Base-by-base conservation (phyloP, 768 basidiomycete species). In the Lentinula edodes region DNA sequence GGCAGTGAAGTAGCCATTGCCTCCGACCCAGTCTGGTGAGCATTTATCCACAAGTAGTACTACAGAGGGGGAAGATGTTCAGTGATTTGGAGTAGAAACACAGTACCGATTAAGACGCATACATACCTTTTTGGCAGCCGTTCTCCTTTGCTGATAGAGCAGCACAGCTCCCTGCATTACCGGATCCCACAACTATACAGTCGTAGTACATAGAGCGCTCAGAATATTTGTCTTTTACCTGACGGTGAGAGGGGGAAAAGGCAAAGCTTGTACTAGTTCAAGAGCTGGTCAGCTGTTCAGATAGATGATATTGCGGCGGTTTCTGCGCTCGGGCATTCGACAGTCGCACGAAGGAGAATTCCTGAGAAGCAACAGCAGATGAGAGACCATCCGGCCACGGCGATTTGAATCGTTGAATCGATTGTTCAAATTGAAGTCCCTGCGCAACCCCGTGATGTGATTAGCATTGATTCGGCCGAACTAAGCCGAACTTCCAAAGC, bases 1-100 rank as follows among this genome's bases (percentile, higher is more conserved):
- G 9, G 87, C 86, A 35, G 87, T 88, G 73, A 89, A 89, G 71
- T 83, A 87, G 16, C 86, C 84, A 66, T 90, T 89, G 16, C 87
- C 88, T 4, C 88, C 88, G 3, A 71, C 79, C 87, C 87, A 89
- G 60, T 80, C 79, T 43, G 72, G 66, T 1, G 87, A 84, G 43
- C 84, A 85, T 66, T 88, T 88, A 66, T 89, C 87, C 55, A 89
- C 72, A 58, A 89, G 73, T 46, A 89, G 74, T 62, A 88, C 85
- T 76, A 60, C 35, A 57, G 13, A 42, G 8, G 32, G 18, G 23
- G 53, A 60, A 13, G 20, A 57, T n/a, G n/a, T 9, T 43, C 52
- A 55, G 46, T 13, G 28, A 58, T 38, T 38, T 10, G 20, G 56
- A 28, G 5, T 38, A 12, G 23, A 7, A 52, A 53, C 50, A 23